Evolutionary conservation across 371 early-diverging fungal genomes (phyloP).

Genomic region (Mortierella sp.): DNA sequence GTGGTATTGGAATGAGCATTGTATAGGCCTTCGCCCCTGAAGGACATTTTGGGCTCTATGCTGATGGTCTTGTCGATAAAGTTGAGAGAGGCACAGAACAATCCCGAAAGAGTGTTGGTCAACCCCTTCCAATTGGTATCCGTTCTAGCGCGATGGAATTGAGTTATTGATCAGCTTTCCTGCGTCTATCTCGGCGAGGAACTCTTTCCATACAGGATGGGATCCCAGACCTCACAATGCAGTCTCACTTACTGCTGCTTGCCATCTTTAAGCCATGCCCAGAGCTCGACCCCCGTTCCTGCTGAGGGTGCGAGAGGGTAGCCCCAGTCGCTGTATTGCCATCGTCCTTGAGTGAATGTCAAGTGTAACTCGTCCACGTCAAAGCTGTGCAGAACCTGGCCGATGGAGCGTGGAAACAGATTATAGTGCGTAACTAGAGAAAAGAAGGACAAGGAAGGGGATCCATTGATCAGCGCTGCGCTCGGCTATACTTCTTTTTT

Average conservation of each 20-base stretch:
- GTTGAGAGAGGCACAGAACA: slow-evolving; percentile 96
- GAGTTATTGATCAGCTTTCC: no score
- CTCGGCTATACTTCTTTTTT: no score
- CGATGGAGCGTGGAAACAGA: slow-evolving; percentile 86
- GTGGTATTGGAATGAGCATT: slow-evolving; percentile 33
- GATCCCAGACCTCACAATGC: no score
- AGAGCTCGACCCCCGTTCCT: slow-evolving; percentile 82
- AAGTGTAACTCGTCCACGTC: slow-evolving; percentile 83
- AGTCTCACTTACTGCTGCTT: slow-evolving; percentile 53
- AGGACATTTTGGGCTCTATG: slow-evolving; percentile 74
- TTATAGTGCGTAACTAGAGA: slow-evolving; percentile 77
- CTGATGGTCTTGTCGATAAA: slow-evolving; percentile 88
- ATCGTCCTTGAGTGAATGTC: slow-evolving; percentile 90
- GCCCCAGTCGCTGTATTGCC: slow-evolving; percentile 87
- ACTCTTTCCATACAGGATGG: no score
- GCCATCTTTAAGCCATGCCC: slow-evolving; percentile 78
- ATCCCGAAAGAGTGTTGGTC: slow-evolving; percentile 90
- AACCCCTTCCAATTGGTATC: slow-evolving; percentile 84
- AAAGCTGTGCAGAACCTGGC: slow-evolving; percentile 81
- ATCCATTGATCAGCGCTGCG: no score
- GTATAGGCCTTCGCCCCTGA: slow-evolving; percentile 60
- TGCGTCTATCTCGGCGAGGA: no score
- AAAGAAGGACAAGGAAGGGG: no score
- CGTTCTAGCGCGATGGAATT: slow-evolving; percentile 56
- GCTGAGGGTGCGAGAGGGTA: slow-evolving; percentile 66